These are phyloP conservation scores for Nepenthes alata DNA, from an alignment of 179 eudicot species.

Conservation along the genomic window DNA sequence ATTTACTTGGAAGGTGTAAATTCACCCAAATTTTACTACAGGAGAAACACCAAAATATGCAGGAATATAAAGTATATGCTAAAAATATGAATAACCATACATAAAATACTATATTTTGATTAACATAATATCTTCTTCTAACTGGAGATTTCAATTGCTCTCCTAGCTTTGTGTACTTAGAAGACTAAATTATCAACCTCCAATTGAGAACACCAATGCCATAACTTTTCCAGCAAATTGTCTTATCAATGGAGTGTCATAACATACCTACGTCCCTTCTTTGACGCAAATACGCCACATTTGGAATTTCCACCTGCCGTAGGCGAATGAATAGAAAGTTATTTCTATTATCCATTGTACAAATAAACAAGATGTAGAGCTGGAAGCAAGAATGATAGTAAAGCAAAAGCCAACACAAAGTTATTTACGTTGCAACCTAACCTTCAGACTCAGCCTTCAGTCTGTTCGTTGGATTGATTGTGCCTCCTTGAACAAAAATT, in stretches of 20 bases:
- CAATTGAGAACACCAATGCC: constrained; percentile 16
- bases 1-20: too few relatives aligned
- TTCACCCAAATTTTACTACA: too few relatives aligned
- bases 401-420: constrained; percentile 1
- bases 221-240: constrained; percentile 15
- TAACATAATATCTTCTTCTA: too few relatives aligned
- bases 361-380: constrained; percentile 11
- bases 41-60: too few relatives aligned
- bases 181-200: background rate
- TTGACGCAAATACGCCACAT: constrained; percentile 99
- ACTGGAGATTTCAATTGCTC: too few relatives aligned
- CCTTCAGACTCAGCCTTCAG: constrained; percentile 63
- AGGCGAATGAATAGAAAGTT: constrained; percentile 72
- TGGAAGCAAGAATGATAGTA: constrained; percentile 2
- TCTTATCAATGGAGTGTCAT: constrained; percentile 39
- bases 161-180: background rate
- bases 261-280: constrained; percentile 99
- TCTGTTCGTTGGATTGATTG: constrained; percentile 73
- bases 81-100: too few relatives aligned
- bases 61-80: too few relatives aligned
- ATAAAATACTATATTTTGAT: too few relatives aligned
- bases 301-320: constrained; percentile 99
- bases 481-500: constrained; percentile 86
- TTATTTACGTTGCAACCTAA: constrained; percentile 21
- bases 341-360: constrained; percentile 38